Evolutionary conservation across 78 protist genomes (phyloP), one percentile per base, ranked within the genome.

Genomic region (Tieghemostelium lacteum): DNA sequence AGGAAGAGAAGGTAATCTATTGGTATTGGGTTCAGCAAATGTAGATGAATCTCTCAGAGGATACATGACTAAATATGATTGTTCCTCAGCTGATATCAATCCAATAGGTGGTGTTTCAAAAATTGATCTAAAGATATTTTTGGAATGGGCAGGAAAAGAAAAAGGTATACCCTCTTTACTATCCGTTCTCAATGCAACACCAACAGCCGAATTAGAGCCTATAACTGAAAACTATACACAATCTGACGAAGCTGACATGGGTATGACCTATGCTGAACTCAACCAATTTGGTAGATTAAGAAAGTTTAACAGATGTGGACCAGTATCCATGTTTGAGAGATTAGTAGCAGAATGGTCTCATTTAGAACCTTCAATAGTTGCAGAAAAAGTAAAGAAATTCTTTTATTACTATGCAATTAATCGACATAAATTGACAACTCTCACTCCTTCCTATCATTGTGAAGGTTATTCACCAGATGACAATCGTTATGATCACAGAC

Each of bases 171-270:
- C 69, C 14, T 60, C 75, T 7, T 14, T 63, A 14, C 36, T 45
- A 0, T 19, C n/a, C 1, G 85, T 95, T 1, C 65, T 67, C 36
- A 85, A 17, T 0, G 96, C 98, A 3, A 52, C 85, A 3, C 97
- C 98, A 2, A 94, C 97, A 0, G 98, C 98, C n/a, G 98, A 96
- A 83, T 78, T 96, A 1, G 96, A 93, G 63, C 98, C 98, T n/a
- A 85, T 69, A 64, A 87, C 97, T 3, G 89, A 26, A 31, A 45
- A 22, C 39, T 86, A 89, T 57, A 22, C 34, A 0, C 98, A 94
- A 66, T 50, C 89, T 2, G 95, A 92, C 75, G 96, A 95, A 61
- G 95, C 0, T 0, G 97, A 97, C 54, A 97, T 97, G 98, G 98
- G 98, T 36, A 95, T 97, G 97, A 72, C 96, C 24, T 97, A 94